Evolutionary conservation across 116 monocot species (phyloP).

Genomic region (Iris pallida): DNA sequence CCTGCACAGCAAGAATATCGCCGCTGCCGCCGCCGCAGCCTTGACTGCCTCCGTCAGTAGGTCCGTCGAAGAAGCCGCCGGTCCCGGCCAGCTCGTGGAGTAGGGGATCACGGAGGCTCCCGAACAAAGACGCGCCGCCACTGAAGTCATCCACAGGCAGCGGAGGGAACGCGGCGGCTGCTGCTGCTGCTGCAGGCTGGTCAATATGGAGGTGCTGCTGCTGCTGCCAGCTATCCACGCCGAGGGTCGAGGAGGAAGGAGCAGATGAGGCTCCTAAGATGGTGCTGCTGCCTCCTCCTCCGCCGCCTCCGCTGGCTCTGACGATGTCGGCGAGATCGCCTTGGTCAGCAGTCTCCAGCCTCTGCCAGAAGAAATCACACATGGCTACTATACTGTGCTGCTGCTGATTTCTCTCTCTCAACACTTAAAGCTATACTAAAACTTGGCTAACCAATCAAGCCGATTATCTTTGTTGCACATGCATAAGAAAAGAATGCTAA

Average conservation of each 20-base stretch:
- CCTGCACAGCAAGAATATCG: neutral
- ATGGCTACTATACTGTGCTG: constrained; percentile 12
- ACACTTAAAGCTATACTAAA: no score
- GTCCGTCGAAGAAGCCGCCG: neutral
- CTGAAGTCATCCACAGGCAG: neutral
- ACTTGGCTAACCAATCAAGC: no score
- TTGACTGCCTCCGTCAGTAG: neutral
- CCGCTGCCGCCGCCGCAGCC: neutral
- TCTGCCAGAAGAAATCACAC: constrained; percentile 68
- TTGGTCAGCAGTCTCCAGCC: constrained; percentile 37
- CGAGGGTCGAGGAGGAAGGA: neutral
- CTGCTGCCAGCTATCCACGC: neutral
- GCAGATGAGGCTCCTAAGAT: neutral
- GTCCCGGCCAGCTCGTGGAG: constrained; percentile 14
- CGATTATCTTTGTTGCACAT: no score
- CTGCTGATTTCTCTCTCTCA: no score
- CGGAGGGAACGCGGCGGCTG: neutral
- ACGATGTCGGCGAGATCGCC: constrained; percentile 83
- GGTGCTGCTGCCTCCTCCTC: neutral
- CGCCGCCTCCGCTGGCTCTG: constrained; percentile 23
- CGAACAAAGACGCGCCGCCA: constrained; percentile 27
- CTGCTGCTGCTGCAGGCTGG: neutral
- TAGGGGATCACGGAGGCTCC: constrained; percentile 25
- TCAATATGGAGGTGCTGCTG: no score
- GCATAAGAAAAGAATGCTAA: no score